Percentiles rank a stretch among this genome's conserved stretches.
Evolutionary conservation across 176 grass and related monocot genomes (phyloP).

Genomic region (Musa beccarii): DNA sequence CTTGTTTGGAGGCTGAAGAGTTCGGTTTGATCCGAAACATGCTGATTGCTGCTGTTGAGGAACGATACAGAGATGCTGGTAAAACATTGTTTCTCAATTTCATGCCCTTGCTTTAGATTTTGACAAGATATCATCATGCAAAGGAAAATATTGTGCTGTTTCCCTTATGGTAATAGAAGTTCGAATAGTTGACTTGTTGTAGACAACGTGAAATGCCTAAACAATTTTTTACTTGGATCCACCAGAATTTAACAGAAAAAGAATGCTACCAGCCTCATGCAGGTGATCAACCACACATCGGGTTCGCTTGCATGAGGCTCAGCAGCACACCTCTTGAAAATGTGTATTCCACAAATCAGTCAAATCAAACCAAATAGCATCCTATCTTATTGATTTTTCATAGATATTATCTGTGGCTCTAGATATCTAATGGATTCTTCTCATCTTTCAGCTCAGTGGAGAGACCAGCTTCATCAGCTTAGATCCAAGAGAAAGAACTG

Average conservation of each 20-base stretch:
- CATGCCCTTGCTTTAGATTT: background rate
- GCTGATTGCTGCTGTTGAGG: conserved; percentile 74
- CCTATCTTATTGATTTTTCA: background rate
- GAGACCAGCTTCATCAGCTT: conserved; percentile 66
- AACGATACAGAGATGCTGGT: conserved; percentile 96
- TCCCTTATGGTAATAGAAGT: background rate
- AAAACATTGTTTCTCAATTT: background rate
- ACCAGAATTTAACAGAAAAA: too few species aligned
- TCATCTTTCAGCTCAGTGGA: conserved; percentile 63
- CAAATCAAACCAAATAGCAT: background rate
- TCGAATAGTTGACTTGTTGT: background rate
- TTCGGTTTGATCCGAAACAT: conserved; percentile 80
- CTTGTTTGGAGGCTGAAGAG: conserved; percentile 64
- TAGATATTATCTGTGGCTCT: background rate
- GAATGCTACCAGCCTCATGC: too few species aligned
- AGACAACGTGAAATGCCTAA: background rate
- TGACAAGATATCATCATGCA: too few species aligned
- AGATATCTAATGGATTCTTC: background rate
- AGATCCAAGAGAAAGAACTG: conserved; percentile 72
- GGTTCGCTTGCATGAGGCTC: too few species aligned
- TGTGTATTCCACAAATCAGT: too few species aligned
- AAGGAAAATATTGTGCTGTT: background rate
- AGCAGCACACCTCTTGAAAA: too few species aligned
- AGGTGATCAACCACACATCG: too few species aligned
- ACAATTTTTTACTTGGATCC: background rate